A percentile compares a stretch with the other conserved stretches of the same genome.
phyloP scores from a whole-genome alignment of 192 early-diverging fungal genomes.

The Thamnidium elegans region DNA sequence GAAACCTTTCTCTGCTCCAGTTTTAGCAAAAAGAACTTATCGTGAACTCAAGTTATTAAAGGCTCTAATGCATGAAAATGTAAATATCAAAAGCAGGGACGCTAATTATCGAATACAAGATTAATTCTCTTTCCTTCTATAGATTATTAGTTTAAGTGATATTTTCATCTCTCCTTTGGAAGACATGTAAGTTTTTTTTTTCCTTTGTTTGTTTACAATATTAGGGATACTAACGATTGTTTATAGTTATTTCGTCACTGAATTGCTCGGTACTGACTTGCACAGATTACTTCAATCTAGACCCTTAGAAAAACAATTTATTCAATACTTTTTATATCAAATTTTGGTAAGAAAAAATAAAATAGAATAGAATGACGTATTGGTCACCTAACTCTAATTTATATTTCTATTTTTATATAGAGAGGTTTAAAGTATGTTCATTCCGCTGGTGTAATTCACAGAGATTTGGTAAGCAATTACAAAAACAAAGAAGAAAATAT shows the following conservation, averaged over 20 bases:
- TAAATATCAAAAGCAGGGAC: slow-evolving; percentile 24
- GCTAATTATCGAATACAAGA: background rate
- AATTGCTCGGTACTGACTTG: slow-evolving; percentile 93
- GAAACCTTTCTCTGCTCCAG: slow-evolving; percentile 88
- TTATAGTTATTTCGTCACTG: slow-evolving; percentile 89
- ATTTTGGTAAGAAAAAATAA: slow-evolving; percentile 61
- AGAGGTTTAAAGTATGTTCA: slow-evolving; percentile 91
- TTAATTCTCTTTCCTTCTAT: background rate
- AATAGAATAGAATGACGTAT: background rate
- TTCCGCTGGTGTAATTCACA: slow-evolving; percentile 90
- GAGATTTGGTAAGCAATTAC: slow-evolving; percentile 68
- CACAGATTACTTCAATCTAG: slow-evolving; percentile 86
- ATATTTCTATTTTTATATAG: slow-evolving; percentile 30
- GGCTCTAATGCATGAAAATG: slow-evolving; percentile 92
- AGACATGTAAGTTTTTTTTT: slow-evolving; percentile 64
- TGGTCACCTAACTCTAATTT: slow-evolving; percentile 1
- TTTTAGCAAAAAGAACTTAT: slow-evolving; percentile 91
- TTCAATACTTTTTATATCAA: slow-evolving; percentile 98
- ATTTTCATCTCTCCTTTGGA: slow-evolving; percentile 91
- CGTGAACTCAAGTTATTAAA: slow-evolving; percentile 93
- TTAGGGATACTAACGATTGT: background rate
- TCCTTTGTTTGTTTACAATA: background rate
- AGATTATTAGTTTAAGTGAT: slow-evolving; percentile 88
- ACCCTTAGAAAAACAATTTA: slow-evolving; percentile 92
- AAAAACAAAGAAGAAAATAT: no score